phyloP scores from a whole-genome alignment of 1,284 basidiomycete species.

The Cryptococcus depauperatus region DNA sequence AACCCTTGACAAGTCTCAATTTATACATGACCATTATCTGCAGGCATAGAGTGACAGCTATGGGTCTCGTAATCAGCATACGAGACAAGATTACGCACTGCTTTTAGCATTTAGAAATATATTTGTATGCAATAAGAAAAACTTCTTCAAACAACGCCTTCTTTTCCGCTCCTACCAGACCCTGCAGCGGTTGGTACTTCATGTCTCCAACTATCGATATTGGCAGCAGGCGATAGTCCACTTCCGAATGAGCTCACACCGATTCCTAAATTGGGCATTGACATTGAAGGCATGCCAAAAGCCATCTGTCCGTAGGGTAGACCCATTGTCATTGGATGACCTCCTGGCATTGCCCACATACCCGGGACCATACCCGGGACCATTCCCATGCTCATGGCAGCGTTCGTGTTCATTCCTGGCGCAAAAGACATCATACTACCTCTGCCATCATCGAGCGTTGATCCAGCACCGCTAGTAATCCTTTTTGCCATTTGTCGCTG shows the following conservation, averaged over 20 bases:
- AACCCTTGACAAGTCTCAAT: too few species aligned
- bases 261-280: background rate
- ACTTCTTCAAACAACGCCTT: background rate
- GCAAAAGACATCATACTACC: conserved; percentile 3
- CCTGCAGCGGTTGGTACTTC: conserved; percentile 16
- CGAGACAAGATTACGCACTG: too few species aligned
- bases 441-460: too few species aligned
- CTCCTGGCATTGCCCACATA: conserved; percentile 4
- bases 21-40: too few species aligned
- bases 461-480: background rate
- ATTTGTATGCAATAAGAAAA: too few species aligned
- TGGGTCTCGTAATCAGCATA: too few species aligned
- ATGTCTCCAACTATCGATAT: conserved; percentile 29
- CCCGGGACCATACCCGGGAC: conserved; percentile 10
- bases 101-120: too few species aligned
- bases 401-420: conserved; percentile 3
- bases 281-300: conserved; percentile 3
- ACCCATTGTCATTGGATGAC: background rate
- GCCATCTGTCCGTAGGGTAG: background rate
- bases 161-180: background rate
- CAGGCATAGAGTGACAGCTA: too few species aligned
- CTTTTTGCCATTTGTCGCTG: conserved; percentile 8
- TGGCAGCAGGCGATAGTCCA: conserved; percentile 12
- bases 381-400: background rate
- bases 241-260: background rate